A percentile compares a stretch with the other conserved stretches of the same genome.
phyloP scores from a whole-genome alignment of 2,329 filamentous ascomycete genomes.

The Nothophoma quercina region DNA sequence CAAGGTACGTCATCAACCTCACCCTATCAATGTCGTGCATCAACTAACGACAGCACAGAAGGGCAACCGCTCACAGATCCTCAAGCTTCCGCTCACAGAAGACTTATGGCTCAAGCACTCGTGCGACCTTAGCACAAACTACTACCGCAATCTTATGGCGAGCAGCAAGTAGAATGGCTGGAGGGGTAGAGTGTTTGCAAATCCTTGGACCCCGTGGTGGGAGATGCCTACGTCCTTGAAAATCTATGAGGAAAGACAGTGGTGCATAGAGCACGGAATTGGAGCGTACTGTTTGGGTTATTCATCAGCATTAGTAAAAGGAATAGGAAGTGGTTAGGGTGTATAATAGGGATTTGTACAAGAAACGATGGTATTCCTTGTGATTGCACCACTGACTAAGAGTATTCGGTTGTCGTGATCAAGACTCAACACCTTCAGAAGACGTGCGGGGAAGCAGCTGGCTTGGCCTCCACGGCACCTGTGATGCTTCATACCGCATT shows the following conservation, averaged over 20 bases:
- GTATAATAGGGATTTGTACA: conserved; percentile 20
- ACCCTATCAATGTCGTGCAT: conserved; percentile 17
- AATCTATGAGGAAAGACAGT: background rate
- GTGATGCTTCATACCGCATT: too few species aligned
- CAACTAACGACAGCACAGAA: conserved; percentile 45
- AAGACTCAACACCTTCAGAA: too few species aligned
- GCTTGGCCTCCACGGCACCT: too few species aligned
- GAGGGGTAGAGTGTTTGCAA: too few species aligned
- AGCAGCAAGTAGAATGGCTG: background rate
- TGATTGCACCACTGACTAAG: too few species aligned
- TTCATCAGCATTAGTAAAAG: background rate
- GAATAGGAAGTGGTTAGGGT: background rate
- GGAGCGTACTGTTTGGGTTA: background rate
- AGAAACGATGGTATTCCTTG: background rate
- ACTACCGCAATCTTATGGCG: conserved; percentile 66
- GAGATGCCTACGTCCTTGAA: too few species aligned
- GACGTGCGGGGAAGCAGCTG: too few species aligned
- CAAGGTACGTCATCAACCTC: conserved; percentile 41
- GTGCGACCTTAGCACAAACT: conserved; percentile 71
- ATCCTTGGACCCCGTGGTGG: too few species aligned
- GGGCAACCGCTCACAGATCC: conserved; percentile 56
- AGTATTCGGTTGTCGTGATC: too few species aligned
- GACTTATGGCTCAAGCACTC: conserved; percentile 76
- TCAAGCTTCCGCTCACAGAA: conserved; percentile 72
- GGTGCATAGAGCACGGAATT: background rate